phyloP scores from a whole-genome alignment of 1,284 basidiomycete genomes.

The Laetiporus sulphureus region DNA sequence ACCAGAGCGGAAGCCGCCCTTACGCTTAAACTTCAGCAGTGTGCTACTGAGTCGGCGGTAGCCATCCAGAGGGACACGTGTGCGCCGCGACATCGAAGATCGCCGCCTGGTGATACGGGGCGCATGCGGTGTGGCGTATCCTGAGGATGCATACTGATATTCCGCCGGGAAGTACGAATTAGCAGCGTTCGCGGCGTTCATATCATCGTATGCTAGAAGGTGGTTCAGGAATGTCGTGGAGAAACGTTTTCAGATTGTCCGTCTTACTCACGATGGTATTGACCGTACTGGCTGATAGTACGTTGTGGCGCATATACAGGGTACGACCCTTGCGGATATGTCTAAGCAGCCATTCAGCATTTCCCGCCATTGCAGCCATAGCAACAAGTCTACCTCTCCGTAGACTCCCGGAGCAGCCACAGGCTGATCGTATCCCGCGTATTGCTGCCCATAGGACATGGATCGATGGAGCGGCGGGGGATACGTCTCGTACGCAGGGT shows the following conservation, averaged over 20 bases:
- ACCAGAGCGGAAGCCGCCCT: slow-evolving; percentile 57
- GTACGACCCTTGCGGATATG: slow-evolving; percentile 18
- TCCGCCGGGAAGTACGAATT: slow-evolving; percentile 20
- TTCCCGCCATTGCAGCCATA: not conserved
- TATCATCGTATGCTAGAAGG: slow-evolving; percentile 47
- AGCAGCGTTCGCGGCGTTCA: slow-evolving; percentile 24
- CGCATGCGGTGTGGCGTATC: slow-evolving; percentile 25
- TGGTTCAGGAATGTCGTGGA: too few relatives aligned
- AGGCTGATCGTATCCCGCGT: slow-evolving; percentile 19
- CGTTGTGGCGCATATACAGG: slow-evolving; percentile 19
- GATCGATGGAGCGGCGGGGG: slow-evolving; percentile 25
- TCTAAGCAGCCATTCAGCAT: slow-evolving; percentile 7
- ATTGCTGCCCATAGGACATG: slow-evolving; percentile 21
- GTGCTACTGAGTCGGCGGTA: slow-evolving; percentile 39
- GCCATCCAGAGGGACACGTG: slow-evolving; percentile 34
- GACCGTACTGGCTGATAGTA: slow-evolving; percentile 23
- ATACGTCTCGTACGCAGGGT: slow-evolving; percentile 29
- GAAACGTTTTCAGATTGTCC: too few relatives aligned
- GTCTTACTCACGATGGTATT: slow-evolving; percentile 17
- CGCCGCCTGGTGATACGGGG: slow-evolving; percentile 38
- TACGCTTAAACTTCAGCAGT: slow-evolving; percentile 67
- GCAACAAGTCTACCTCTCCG: slow-evolving; percentile 17
- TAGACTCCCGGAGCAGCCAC: slow-evolving; percentile 19
- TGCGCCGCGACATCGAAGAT: slow-evolving; percentile 49
- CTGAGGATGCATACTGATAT: slow-evolving; percentile 3